These are phyloP conservation scores for Excoecaria agallocha DNA, from an alignment of 345 rosid genomes.

Conservation along the genomic window DNA sequence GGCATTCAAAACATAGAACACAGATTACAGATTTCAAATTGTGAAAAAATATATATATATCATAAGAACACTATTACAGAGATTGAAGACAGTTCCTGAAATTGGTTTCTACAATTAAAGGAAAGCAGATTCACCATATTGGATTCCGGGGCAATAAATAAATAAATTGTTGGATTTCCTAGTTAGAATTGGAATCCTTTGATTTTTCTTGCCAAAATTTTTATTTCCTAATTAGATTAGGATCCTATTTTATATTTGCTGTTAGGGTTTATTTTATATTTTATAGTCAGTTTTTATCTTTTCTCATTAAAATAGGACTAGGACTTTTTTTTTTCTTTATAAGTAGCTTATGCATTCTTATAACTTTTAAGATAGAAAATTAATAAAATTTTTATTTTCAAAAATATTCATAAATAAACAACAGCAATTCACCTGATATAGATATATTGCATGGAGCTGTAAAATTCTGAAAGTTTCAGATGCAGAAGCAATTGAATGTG, in stretches of 20 bases:
- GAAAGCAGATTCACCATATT: conserved; percentile 5
- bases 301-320: too few relatives aligned
- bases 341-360: too few relatives aligned
- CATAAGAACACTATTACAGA: neutral
- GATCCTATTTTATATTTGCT: too few relatives aligned
- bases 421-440: neutral
- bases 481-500: neutral
- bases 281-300: too few relatives aligned
- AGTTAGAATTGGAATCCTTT: too few relatives aligned
- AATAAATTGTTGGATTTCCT: neutral
- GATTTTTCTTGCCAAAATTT: too few relatives aligned
- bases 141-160: neutral
- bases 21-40: neutral
- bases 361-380: too few relatives aligned
- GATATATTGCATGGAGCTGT: neutral
- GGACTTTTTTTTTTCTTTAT: too few relatives aligned
- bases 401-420: too few relatives aligned
- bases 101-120: neutral
- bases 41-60: neutral
- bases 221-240: too few relatives aligned
- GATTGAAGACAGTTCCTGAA: neutral
- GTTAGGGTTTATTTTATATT: too few relatives aligned
- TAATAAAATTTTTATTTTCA: too few relatives aligned
- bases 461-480: conserved; percentile 3
- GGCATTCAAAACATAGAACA: neutral